Base-by-base conservation (phyloP, 2,329 filamentous ascomycete species). In the Trichoderma citrinoviride region DNA sequence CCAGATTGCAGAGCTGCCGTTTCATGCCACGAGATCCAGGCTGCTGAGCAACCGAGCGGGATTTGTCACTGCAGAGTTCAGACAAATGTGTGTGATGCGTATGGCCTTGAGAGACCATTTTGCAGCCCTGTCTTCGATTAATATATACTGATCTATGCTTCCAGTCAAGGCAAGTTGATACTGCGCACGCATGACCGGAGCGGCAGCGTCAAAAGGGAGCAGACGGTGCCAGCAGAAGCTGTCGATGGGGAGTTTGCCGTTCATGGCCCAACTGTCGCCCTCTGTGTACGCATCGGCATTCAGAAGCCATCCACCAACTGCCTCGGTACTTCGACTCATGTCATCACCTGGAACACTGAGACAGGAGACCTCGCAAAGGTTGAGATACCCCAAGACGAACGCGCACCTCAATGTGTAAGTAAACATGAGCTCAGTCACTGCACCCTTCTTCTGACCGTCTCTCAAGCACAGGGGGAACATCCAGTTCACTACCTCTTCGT, bases 361-460 rank as follows among this genome's bases (percentile, higher is more conserved):
- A 53, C 25, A 25, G 58, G n/a, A 53, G 15, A 61, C n/a, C 0
- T 44, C 0, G 12, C 23, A 43, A 61, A 12, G n/a, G 23, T 61
- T 17, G 37, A 43, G 7, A 61, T 61, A 37, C 58, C 58, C 7
- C 58, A 61, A 33, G 58, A 61, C 23, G 58, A 61, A 0, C 58
- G 58, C n/a, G 58, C 37, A 5, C 58, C 47, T 53, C 58, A 61
- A 8, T 61, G 58, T 61, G 58, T 61, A 53, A 53, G 46, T 23
- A 41, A 41, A 21, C 15, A n/a, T 21, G 23, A 43, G 19, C 4
- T 27, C 8, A 10, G 7, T 14, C 10, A 14, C 19, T 14, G 5
- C 14, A n/a, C n/a, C n/a, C n/a, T n/a, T n/a, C 52, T 44, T 44
- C 46, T 53, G 23, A 61, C 15, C 17, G 21, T 33, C 33, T 44